Base-by-base conservation (phyloP, 2,329 filamentous ascomycete species). In the Penicillium sp. region DNA sequence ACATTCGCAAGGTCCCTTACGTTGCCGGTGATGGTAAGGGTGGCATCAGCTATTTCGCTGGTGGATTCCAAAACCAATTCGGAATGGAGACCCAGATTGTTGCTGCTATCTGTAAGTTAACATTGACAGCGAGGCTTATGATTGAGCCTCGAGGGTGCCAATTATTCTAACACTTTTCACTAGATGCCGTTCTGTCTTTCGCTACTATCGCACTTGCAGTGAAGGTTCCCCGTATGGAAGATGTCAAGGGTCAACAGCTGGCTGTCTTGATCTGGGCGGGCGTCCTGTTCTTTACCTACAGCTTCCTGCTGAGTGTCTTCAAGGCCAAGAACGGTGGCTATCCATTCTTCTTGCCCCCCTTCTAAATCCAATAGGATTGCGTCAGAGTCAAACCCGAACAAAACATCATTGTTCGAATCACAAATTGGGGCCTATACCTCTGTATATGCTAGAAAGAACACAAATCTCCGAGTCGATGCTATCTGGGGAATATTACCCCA, bases 41-140 rank as follows among this genome's bases (percentile, higher is more conserved):
- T 16, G 92, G 92, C 5, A 85, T 99, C 58, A 90, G 78, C 69
- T 97, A 97, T 74, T 94, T 99, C 74, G 91, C 93, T 4, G 83
- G 83, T 38, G 93, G 94, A 1, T 99, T 99, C 76, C 91, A 93
- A 74, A 96, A 86, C 72, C 94, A 99, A 72, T 92, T 88, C 67
- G 94, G 94, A 13, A 80, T 99, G 65, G 94, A 99, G 78, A 96
- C 93, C 2, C 94, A 99, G 76, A 93, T 99, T 61, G 78, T 99
- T 49, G 94, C 92, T 56, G 91, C 90, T 31, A 87, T 97, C 60
- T 97, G 93, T 97, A 86, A 81, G 90, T 84, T n/a, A 6, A 5
- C 6, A 46, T 39, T 9, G 22, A 18, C 24, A 47, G 52, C 67
- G 71, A 16, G 5, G 22, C 18, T 43, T 27, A 14, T 38, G 38